Base-by-base conservation (phyloP, 306 rosid genomes). In the Sicyos baderoa region DNA sequence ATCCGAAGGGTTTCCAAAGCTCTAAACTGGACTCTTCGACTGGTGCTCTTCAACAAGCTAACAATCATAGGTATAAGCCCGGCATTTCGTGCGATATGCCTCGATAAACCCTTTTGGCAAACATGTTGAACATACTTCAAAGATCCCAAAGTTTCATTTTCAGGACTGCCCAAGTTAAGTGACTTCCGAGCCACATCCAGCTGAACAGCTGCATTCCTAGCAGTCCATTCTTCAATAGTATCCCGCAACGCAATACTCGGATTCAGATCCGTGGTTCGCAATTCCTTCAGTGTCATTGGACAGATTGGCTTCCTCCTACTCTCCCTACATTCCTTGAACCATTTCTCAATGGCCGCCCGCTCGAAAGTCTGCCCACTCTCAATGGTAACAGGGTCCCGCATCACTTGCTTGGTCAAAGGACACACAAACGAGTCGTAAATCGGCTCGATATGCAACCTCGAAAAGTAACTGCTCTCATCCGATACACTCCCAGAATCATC, bases 181-280 rank as follows among this genome's bases (percentile, higher is more conserved):
- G 94, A 82, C 48, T 82, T 85, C 51, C 97, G 85, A 80, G 97
- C 95, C 82, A 83, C 80, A 74, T 94, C 99, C 73, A 94, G 87
- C 89, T 94, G 97, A 70, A 86, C 96, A 70, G 96, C 86, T 81
- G 88, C 96, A 74, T 94, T 94, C 84, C 99, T 94, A 7, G 96
- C 82, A 80, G 81, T 94, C 99, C 99, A 94, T 83, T 94, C 99
- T 79, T 94, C 99, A 72, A 94, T 90, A 77, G 99, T 94, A 91
- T 94, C 88, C 14, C 97, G 87, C 83, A 94, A 68, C 76, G 99
- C 99, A 74, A 88, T 86, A 78, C 99, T 94, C 53, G 99, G 92
- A 80, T 94, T 94, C 82, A 94, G 75, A 40, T 85, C 97, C 4
- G 82, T 18, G 68, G 72, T 88, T 79, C 40, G 84, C 17, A 94